A percentile compares a stretch with the other conserved stretches of the same genome.
These are phyloP conservation scores for Rhizopogon vinicolor DNA, from an alignment of 768 basidiomycete genomes.

Conservation along the genomic window DNA sequence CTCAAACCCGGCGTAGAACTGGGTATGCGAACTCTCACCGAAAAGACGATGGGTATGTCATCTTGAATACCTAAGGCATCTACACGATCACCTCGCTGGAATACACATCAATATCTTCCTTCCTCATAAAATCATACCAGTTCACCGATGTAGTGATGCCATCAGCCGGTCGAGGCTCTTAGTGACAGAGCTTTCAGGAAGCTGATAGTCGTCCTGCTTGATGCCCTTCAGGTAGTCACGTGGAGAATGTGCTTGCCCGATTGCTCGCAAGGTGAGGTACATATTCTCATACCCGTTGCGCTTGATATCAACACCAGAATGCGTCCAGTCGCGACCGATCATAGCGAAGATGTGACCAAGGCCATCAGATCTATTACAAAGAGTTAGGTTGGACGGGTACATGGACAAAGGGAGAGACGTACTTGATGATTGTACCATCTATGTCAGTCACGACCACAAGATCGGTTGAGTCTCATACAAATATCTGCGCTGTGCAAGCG, in stretches of 20 bases:
- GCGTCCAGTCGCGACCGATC: constrained; percentile 98
- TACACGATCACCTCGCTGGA: constrained; percentile 95
- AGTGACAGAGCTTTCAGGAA: constrained; percentile 98
- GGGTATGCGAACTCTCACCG: constrained; percentile 61
- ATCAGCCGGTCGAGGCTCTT: constrained; percentile 98
- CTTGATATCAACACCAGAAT: constrained; percentile 89
- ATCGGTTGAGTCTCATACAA: constrained; percentile 93
- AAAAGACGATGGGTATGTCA: constrained; percentile 97
- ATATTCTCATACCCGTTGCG: constrained; percentile 97
- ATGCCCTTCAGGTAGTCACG: constrained; percentile 92
- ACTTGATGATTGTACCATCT: constrained; percentile 99
- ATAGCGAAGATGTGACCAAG: constrained; percentile 95
- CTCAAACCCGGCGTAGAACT: constrained; percentile 97
- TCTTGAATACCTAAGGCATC: constrained; percentile 99
- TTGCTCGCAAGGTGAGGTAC: constrained; percentile 95
- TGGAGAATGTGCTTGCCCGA: constrained; percentile 97
- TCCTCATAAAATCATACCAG: background rate
- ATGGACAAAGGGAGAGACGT: constrained; percentile 15
- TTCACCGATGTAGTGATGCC: constrained; percentile 89
- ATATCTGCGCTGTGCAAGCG: constrained; percentile 89
- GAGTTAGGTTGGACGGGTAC: background rate
- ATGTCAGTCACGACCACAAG: constrained; percentile 93
- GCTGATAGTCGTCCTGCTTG: constrained; percentile 91
- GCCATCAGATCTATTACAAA: constrained; percentile 74
- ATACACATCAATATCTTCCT: constrained; percentile 45